Evolutionary conservation across 352 stramenopile genomes (phyloP).

Genomic region (Plasmopara viticola): DNA sequence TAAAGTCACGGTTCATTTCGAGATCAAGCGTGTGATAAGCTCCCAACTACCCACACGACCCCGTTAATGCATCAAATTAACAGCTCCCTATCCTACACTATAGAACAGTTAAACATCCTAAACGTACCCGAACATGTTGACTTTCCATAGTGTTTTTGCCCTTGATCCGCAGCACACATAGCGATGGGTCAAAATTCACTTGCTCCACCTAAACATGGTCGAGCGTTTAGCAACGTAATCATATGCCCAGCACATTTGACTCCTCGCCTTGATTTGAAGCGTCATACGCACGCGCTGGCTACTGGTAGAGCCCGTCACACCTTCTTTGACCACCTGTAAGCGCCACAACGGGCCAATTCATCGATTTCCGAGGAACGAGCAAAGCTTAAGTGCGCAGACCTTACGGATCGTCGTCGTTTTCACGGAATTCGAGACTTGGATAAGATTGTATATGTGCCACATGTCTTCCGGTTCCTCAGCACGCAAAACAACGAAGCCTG

Average conservation of each 20-base stretch:
- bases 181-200: slow-evolving; percentile 94
- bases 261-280: slow-evolving; percentile 86
- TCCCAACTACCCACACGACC: slow-evolving; percentile 66
- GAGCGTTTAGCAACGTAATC: slow-evolving; percentile 1
- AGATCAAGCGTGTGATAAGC: slow-evolving; percentile 97
- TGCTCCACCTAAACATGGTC: slow-evolving; percentile 79
- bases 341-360: slow-evolving; percentile 1
- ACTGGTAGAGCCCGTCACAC: slow-evolving; percentile 91
- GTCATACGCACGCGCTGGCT: slow-evolving; percentile 94
- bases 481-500: slow-evolving; percentile 87
- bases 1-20: slow-evolving; percentile 95
- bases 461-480: slow-evolving; percentile 97
- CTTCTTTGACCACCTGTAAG: slow-evolving; percentile 90
- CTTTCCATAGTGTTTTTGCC: slow-evolving; percentile 93
- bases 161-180: slow-evolving; percentile 91
- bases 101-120: neutral
- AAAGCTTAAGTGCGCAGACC: slow-evolving; percentile 34
- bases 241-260: neutral
- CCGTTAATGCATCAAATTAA: neutral
- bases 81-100: neutral
- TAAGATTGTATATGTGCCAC: slow-evolving; percentile 98
- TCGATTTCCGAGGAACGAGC: slow-evolving; percentile 16
- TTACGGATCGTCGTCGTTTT: slow-evolving; percentile 97
- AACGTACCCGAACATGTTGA: slow-evolving; percentile 88
- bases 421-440: slow-evolving; percentile 91